Evolutionary conservation across 306 rosid genomes (phyloP), one percentile per base, ranked within the genome.

Genomic region (Lablab purpureus): DNA sequence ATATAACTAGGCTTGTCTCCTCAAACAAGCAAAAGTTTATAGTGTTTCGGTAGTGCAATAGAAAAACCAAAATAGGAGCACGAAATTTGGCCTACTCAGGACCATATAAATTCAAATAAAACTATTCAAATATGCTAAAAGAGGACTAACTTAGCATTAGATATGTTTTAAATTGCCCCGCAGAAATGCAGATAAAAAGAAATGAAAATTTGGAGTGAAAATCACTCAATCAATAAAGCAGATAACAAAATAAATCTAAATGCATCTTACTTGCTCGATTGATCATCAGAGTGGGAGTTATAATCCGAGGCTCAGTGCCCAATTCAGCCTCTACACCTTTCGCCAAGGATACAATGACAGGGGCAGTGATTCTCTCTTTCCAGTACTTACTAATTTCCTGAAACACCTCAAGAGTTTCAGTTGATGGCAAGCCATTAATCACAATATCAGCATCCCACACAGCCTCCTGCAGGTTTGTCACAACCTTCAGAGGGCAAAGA

Each of bases 371-470:
- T 70, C 97, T 94, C 91, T 94, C 99, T 55, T 89, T 92, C 99
- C 99, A 94, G 73, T 91, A 94, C 86, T 83, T 83, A 28, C 93
- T 83, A 76, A 94, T 89, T 84, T 94, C 95, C 62, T 87, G 87
- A 68, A 94, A 94, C 12, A 94, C 97, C 58, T 79, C 88, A 3
- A 58, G 80, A 2, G 99, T 91, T 74, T 94, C 99, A 0, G 99
- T 94, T 0, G 99, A 94, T 2, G 97, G 99, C 82, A 92, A 82
- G 49, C 99, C 97, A 86, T 94, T 94, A 25, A 94, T 86, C 66
- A 94, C 91, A 64, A 94, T 87, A 70, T 94, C 99, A 22, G 99
- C 99, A 85, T 94, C 99, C 99, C 99, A 94, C 10, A 94, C 91
- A 86, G 99, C 99, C 88, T 94, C 99, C 85, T 94, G 97, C 87